Evolutionary conservation across 176 grass and related monocot species (phyloP).

Genomic region (Zea luxurians): DNA sequence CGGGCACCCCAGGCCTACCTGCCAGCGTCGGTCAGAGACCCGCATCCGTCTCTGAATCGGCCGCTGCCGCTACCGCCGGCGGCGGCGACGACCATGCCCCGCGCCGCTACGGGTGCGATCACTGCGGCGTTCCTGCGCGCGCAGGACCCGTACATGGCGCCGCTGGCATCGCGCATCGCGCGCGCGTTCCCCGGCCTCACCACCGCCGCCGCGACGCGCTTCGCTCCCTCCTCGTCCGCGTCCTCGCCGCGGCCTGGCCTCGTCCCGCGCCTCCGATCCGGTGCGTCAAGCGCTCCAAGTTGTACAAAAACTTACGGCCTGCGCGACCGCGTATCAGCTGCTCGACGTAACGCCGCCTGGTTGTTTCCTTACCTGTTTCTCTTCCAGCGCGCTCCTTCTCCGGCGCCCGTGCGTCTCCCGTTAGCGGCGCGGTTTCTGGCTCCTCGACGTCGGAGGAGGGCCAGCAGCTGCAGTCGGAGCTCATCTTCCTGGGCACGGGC

Average conservation of each 20-base stretch:
- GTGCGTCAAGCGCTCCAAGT: not conserved
- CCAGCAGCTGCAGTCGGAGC: conserved; percentile 50
- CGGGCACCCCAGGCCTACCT: conserved; percentile 5
- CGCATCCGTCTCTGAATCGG: not conserved
- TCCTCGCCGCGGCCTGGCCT: not conserved
- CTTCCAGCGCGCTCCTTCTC: conserved; percentile 34
- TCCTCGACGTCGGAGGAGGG: not conserved
- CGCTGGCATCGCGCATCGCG: not conserved
- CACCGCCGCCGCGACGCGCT: not conserved
- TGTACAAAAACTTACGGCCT: not conserved
- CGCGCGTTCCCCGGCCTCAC: not conserved
- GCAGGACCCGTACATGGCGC: conserved; percentile 12
- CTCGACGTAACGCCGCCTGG: conserved; percentile 40
- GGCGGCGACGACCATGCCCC: conserved; percentile 23
- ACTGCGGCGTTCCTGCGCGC: conserved; percentile 17
- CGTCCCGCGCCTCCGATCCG: conserved; percentile 28
- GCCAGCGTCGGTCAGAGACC: conserved; percentile 22
- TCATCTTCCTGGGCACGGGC: conserved; percentile 95
- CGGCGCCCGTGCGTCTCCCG: not conserved
- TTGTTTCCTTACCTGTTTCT: not conserved
- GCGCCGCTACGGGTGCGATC: conserved; percentile 30
- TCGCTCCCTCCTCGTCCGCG: not conserved
- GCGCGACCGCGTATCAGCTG: not conserved
- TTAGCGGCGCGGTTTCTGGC: not conserved
- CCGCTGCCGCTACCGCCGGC: not conserved